Conservation (phyloP, 2,329 filamentous ascomycete species). For the Aspergillus awamori region DNA sequence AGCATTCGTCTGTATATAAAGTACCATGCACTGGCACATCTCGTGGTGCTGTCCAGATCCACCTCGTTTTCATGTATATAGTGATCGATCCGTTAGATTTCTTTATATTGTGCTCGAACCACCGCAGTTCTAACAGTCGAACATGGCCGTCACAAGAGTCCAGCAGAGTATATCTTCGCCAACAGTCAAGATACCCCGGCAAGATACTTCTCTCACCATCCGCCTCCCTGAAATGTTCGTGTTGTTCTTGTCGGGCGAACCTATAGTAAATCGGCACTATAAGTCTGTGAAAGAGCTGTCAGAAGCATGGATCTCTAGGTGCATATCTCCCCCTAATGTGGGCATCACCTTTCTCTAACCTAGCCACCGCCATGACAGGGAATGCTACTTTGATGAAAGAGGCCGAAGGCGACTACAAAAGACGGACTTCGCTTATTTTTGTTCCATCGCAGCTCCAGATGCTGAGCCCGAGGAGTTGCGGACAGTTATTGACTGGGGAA, state of each 20-base stretch:
- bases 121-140: background rate
- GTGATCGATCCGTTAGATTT: no score
- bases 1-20: background rate
- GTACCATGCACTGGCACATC: background rate
- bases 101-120: background rate
- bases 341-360: background rate
- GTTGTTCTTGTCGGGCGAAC: constrained; percentile 31
- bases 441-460: constrained; percentile 27
- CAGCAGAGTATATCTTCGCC: constrained; percentile 6
- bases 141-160: constrained; percentile 5
- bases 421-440: constrained; percentile 32
- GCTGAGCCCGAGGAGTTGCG: constrained; percentile 26
- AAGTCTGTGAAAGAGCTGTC: constrained; percentile 26
- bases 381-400: constrained; percentile 20
- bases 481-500: constrained; percentile 33
- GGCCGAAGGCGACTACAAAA: constrained; percentile 13
- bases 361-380: constrained; percentile 8
- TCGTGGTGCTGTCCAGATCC: background rate
- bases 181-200: background rate
- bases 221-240: constrained; percentile 33
- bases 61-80: background rate
- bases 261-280: constrained; percentile 28
- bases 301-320: constrained; percentile 29
- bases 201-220: constrained; percentile 10
- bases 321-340: background rate